Percentiles rank a stretch among this genome's conserved stretches.
Conservation (phyloP, 1,284 basidiomycete genomes). For the Limonomyces culmigenus region DNA sequence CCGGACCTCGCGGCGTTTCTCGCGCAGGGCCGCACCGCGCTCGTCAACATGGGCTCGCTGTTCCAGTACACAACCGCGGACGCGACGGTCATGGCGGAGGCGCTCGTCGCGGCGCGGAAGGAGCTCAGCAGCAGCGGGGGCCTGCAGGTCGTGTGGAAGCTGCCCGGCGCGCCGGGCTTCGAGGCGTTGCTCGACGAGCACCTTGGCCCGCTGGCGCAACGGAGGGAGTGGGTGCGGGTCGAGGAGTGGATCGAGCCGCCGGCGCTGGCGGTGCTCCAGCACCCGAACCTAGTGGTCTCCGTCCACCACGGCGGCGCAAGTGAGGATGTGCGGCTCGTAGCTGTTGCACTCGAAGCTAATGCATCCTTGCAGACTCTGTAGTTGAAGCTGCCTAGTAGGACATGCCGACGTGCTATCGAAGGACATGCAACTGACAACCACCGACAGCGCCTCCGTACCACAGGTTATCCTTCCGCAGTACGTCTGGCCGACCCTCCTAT, state of each 20-base stretch:
- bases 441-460: no score
- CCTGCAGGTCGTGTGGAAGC: neutral
- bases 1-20: neutral
- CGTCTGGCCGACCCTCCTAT: no score
- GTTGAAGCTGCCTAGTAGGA: no score
- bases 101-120: neutral
- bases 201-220: neutral
- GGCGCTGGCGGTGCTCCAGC: constrained; percentile 3
- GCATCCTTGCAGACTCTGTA: no score
- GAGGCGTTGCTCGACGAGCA: neutral
- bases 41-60: neutral
- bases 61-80: neutral
- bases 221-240: constrained; percentile 1
- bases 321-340: no score
- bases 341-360: no score
- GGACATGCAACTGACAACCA: no score
- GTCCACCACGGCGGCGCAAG: constrained; percentile 6
- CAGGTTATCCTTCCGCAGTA: no score
- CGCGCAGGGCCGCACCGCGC: neutral
- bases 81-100: no score
- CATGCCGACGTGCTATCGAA: no score
- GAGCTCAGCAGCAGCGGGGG: neutral
- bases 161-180: neutral
- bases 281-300: constrained; percentile 4
- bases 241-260: constrained; percentile 5